Base-by-base conservation (phyloP, 495 filamentous ascomycete genomes). In the Chaetomium tenue region DNA sequence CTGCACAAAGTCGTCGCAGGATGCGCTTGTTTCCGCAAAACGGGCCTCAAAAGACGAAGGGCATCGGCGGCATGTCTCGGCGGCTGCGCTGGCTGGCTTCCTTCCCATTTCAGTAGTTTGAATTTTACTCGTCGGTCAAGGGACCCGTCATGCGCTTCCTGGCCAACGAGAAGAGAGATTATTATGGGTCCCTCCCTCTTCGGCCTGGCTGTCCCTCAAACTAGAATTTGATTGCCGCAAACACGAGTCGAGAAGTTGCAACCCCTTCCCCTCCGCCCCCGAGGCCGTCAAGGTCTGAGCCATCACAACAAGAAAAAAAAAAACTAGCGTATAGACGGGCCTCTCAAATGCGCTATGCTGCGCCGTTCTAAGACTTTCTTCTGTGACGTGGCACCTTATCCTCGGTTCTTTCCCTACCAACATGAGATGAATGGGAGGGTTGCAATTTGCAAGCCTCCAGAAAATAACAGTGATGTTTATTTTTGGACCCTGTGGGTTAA, bases 51-150 rank as follows among this genome's bases (percentile, higher is more conserved):
- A 8, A 37, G 33, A 37, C 33, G 33, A 37, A n/a, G 46, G 46
- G 7, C n/a, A 15, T 15, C 46, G 30, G n/a, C 20, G 18, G n/a
- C 54, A 57, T 42, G 54, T 42, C 33, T 57, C 54, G 54, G 37
- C 30, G 33, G 30, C 30, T 39, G 33, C 20, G 33, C 20, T 52
- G 23, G 50, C 50, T 26, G 50, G 23, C 37, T 25, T 46, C 39
- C 37, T 58, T 58, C 55, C 39, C 55, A 9, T 44, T 44, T 26
- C 5, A 58, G 55, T 44, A 58, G 37, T 44, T 44, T 58, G 55
- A 26, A 26, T 58, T 58, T 58, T 58, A 58, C 46, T 50, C 20
- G 46, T n/a, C 46, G 23, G 20, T 23, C 46, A 20, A 22, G 46
- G 46, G n/a, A 20, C 30, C 33, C 30, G 2, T 51, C 28, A 37